Evolutionary conservation across 1,284 basidiomycete genomes (phyloP), one percentile per base, ranked within the genome.

Genomic region (Garcileccinum viscosum): DNA sequence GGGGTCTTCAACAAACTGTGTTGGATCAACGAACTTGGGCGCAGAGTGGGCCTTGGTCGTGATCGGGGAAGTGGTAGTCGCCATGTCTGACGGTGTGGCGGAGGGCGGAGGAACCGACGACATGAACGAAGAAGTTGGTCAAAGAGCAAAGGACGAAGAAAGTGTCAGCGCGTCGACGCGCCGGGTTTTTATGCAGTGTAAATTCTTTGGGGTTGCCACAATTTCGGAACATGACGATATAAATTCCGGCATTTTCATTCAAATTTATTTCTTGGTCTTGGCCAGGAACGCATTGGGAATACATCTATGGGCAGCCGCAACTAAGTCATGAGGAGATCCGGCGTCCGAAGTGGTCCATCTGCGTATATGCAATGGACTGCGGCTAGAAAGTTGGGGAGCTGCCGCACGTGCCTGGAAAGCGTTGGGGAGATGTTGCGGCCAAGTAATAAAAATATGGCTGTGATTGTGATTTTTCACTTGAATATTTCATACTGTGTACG

Each of bases 151-250:
- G 71, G 71, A 72, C 70, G 19, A 61, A 27, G 63, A 44, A 50
- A 42, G 24, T 27, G 38, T 4, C 53, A 53, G 14, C 62, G 44
- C 53, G 30, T 33, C 42, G 56, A 38, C 47, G 67, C 53, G 53
- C 53, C 53, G 4, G 62, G 67, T 69, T 78, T 76, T 79, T 75
- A 81, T 79, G 73, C 61, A n/a, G 42, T 32, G 71, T 63, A 77
- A 80, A 79, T 79, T 81, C 78, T 80, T 79, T 79, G 80, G 78
- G 78, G 80, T 80, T 80, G 69, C 77, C 70, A 70, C 74, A 72
- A 74, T 70, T 71, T 75, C 66, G 38, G 62, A n/a, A 30, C 32
- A 50, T 68, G 61, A 65, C 37, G 17, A n/a, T 62, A 73, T 47
- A 60, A 32, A 32, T 53, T 33, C 27, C 61, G 53, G 58, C 15